Percentiles rank a stretch among this genome's conserved stretches.
Evolutionary conservation across 345 rosid species (phyloP).

Genomic region (Corchorus olitorius): DNA sequence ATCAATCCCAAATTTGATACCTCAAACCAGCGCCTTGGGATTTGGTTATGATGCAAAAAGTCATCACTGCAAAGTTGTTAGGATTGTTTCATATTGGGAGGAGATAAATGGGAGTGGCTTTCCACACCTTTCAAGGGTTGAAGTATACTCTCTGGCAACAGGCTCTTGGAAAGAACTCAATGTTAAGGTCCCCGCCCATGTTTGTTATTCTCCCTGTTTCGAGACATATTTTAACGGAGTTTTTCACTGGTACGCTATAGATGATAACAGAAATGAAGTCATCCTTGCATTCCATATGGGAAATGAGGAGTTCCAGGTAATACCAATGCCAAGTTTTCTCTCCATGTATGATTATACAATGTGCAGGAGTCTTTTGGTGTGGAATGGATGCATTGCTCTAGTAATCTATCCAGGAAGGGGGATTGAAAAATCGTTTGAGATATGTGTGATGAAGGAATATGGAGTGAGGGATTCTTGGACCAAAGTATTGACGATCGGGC

Average conservation of each 20-base stretch:
- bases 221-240: conserved; percentile 20
- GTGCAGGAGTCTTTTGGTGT: conserved; percentile 14
- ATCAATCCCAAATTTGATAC: not conserved
- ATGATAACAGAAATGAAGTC: conserved; percentile 10
- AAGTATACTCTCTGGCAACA: conserved; percentile 14
- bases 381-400: conserved; percentile 14
- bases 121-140: conserved; percentile 18
- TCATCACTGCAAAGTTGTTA: conserved; percentile 14
- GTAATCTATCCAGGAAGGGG: not conserved
- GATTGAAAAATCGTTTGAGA: conserved; percentile 7
- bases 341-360: conserved; percentile 7
- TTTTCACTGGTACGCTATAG: conserved; percentile 14
- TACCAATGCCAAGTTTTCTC: conserved; percentile 8
- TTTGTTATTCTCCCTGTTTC: conserved; percentile 19
- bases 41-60: conserved; percentile 18
- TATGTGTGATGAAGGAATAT: conserved; percentile 18
- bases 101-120: conserved; percentile 8
- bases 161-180: conserved; percentile 21
- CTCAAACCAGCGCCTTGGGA: conserved; percentile 18
- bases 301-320: conserved; percentile 15
- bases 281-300: conserved; percentile 22
- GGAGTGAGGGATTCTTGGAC: conserved; percentile 17
- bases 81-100: conserved; percentile 21
- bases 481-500: conserved; percentile 15
- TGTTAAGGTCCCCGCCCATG: conserved; percentile 16